A percentile compares a stretch with the other conserved stretches of the same genome.
Conservation (phyloP, 1,284 basidiomycete genomes). For the Cutaneotrichosporon mucoides region DNA sequence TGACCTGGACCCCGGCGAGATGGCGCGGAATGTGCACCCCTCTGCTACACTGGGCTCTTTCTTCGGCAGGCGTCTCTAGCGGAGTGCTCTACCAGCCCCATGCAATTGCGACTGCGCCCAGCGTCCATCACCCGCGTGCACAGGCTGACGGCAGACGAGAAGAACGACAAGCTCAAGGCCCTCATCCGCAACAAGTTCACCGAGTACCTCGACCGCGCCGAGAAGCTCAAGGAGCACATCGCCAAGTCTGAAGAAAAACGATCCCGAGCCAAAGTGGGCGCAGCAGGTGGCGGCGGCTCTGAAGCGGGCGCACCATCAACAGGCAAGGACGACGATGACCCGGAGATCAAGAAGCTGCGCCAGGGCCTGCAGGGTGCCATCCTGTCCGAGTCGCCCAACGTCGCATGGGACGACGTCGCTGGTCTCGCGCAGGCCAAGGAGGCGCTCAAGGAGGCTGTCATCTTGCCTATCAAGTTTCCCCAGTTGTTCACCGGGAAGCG, state of each 20-base stretch:
- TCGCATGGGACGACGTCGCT: slow-evolving; percentile 97
- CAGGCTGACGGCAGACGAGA: slow-evolving; percentile 64
- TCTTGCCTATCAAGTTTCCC: slow-evolving; percentile 97
- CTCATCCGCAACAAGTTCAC: slow-evolving; percentile 85
- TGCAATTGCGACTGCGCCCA: too few relatives aligned
- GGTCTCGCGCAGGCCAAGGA: slow-evolving; percentile 93
- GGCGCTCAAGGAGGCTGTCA: slow-evolving; percentile 95
- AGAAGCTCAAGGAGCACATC: slow-evolving; percentile 84
- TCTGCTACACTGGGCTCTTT: too few relatives aligned
- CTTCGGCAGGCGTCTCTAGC: too few relatives aligned
- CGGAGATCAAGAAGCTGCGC: slow-evolving; percentile 91
- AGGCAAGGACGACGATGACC: slow-evolving; percentile 74
- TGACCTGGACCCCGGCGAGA: too few relatives aligned
- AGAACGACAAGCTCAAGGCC: slow-evolving; percentile 87
- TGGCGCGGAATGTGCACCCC: too few relatives aligned
- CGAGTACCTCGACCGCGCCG: slow-evolving; percentile 89
- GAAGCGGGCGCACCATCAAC: slow-evolving; percentile 62
- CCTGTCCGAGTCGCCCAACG: slow-evolving; percentile 88
- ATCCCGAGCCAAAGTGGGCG: slow-evolving; percentile 70
- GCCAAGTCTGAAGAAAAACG: slow-evolving; percentile 63
- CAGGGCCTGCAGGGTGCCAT: slow-evolving; percentile 85
- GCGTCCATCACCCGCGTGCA: too few relatives aligned
- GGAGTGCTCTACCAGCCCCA: too few relatives aligned
- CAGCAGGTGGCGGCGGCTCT: slow-evolving; percentile 62
- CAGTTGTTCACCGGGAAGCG: slow-evolving; percentile 97